Percentiles rank a stretch among this genome's conserved stretches.
These are phyloP conservation scores for Blepharisma undulans DNA, from an alignment of 169 alveolate genomes.

Conservation along the genomic window DNA sequence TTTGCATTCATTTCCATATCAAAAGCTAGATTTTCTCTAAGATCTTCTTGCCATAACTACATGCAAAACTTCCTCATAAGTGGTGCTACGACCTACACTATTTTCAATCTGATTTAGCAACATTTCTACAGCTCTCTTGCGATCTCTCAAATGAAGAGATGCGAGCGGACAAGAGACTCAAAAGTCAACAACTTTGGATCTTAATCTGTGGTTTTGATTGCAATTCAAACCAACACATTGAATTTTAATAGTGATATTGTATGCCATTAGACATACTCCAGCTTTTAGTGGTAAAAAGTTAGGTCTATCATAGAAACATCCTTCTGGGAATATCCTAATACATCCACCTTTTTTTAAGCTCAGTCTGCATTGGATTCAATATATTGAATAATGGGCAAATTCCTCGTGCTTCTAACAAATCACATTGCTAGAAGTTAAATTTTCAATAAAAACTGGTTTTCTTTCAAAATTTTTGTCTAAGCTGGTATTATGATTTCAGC, in stretches of 20 bases:
- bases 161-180: slow-evolving; percentile 50
- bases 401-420: too few species aligned
- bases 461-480: too few species aligned
- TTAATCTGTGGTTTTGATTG: slow-evolving; percentile 47
- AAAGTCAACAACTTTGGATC: slow-evolving; percentile 50
- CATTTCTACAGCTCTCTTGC: slow-evolving; percentile 35
- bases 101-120: slow-evolving; percentile 43
- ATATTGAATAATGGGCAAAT: too few species aligned
- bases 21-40: slow-evolving; percentile 39
- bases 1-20: slow-evolving; percentile 56
- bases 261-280: slow-evolving; percentile 65
- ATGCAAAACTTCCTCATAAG: slow-evolving; percentile 53
- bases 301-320: slow-evolving; percentile 84
- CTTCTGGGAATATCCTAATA: slow-evolving; percentile 88
- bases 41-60: slow-evolving; percentile 60
- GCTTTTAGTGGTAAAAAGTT: slow-evolving; percentile 68
- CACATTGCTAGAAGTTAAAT: too few species aligned
- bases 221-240: slow-evolving; percentile 64
- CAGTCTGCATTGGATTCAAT: too few species aligned
- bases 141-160: not conserved
- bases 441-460: too few species aligned
- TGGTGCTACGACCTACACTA: slow-evolving; percentile 63
- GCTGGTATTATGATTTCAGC: too few species aligned
- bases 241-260: slow-evolving; percentile 51
- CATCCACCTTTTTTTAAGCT: slow-evolving; percentile 76